A percentile compares a stretch with the other conserved stretches of the same genome.
These are phyloP conservation scores for Chlorella vulgaris DNA, from an alignment of 139 green algal genomes.

Conservation along the genomic window DNA sequence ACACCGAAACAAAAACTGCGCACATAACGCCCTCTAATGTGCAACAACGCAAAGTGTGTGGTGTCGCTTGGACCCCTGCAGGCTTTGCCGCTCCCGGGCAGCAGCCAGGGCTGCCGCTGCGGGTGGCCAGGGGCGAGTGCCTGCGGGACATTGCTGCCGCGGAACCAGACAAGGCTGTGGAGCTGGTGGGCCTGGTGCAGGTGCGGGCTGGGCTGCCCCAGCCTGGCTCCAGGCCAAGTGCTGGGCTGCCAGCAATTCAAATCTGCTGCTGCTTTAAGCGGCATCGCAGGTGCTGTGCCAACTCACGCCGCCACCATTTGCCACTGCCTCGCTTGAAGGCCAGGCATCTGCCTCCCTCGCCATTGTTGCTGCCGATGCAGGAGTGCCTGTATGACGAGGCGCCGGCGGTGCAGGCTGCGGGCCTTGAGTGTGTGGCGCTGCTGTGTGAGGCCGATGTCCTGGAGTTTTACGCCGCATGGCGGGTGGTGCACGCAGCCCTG, in stretches of 20 bases:
- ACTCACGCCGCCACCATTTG: too few species aligned
- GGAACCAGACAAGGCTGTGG: conserved; percentile 41
- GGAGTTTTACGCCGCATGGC: conserved; percentile 69
- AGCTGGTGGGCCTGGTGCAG: conserved; percentile 29
- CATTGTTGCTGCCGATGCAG: conserved; percentile 5
- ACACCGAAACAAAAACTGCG: too few species aligned
- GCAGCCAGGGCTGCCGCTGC: conserved; percentile 29
- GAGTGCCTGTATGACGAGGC: conserved; percentile 43
- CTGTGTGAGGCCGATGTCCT: conserved; percentile 59
- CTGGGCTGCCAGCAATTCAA: too few species aligned
- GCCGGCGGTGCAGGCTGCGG: conserved; percentile 43
- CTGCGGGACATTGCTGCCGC: conserved; percentile 34
- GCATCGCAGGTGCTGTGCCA: background rate
- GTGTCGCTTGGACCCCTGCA: background rate
- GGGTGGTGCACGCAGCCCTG: conserved; percentile 43
- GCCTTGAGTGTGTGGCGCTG: conserved; percentile 42
- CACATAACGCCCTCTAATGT: too few species aligned
- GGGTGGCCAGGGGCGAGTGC: conserved; percentile 44
- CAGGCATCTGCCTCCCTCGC: too few species aligned
- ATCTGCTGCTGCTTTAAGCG: background rate
- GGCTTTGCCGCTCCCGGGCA: conserved; percentile 23
- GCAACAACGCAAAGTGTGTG: too few species aligned
- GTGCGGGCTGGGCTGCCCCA: too few species aligned
- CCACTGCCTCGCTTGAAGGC: too few species aligned
- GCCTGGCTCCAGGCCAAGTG: too few species aligned